Conservation (phyloP, 2,329 filamentous ascomycete genomes). For the Tolypocladium nubicola region DNA sequence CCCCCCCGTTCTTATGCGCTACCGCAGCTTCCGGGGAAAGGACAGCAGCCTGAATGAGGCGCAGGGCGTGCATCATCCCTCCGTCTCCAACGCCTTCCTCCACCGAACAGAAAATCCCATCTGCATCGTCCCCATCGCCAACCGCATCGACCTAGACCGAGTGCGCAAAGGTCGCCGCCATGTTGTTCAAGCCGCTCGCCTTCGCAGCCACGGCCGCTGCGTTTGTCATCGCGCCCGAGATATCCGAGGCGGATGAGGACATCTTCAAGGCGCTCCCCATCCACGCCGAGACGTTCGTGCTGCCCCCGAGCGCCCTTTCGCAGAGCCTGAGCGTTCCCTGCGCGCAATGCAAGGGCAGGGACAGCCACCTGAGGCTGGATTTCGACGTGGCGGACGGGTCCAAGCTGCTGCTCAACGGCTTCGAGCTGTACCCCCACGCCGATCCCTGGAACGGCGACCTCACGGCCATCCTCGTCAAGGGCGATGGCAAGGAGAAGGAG, state of each 20-base stretch:
- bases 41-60: not conserved
- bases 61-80: not conserved
- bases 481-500: constrained; percentile 22
- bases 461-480: constrained; percentile 33
- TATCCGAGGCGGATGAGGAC: constrained; percentile 29
- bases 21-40: not conserved
- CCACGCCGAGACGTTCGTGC: constrained; percentile 23
- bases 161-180: constrained; percentile 6
- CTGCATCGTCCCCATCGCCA: not conserved
- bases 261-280: constrained; percentile 30
- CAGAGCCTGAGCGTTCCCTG: constrained; percentile 41
- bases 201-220: constrained; percentile 27
- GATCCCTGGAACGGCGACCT: constrained; percentile 33
- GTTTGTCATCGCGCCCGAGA: constrained; percentile 43
- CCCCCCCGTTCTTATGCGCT: not conserved
- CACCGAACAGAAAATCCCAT: not conserved
- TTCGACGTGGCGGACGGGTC: constrained; percentile 40
- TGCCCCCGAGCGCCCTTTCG: constrained; percentile 20
- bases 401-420: constrained; percentile 46
- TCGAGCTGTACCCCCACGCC: constrained; percentile 46
- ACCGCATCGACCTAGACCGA: not conserved
- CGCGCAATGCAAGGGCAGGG: constrained; percentile 37
- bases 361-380: constrained; percentile 39
- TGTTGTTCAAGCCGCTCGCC: constrained; percentile 22
- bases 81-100: not conserved